Evolutionary conservation across 495 filamentous ascomycete species (phyloP).

Genomic region (Neurospora sp.): DNA sequence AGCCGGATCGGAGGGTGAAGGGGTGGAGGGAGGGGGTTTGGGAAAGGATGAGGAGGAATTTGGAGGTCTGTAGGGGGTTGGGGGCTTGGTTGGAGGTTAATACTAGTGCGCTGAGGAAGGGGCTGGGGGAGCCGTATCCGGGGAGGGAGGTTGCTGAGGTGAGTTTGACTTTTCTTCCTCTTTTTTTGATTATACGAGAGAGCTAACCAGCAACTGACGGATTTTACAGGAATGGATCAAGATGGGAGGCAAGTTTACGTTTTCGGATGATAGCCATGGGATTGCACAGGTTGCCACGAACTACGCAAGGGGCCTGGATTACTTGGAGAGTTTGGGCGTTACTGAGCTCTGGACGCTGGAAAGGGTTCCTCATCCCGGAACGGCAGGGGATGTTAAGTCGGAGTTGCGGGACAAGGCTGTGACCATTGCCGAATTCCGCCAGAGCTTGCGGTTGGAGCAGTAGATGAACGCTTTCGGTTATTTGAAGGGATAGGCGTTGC

Average conservation of each 20-base stretch:
- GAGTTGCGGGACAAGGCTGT: slow-evolving; percentile 25
- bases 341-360: slow-evolving; percentile 39
- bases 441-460: slow-evolving; percentile 15
- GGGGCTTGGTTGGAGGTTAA: slow-evolving; percentile 85
- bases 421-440: slow-evolving; percentile 20
- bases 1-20: slow-evolving; percentile 49
- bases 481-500: not conserved
- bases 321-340: slow-evolving; percentile 39
- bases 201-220: not conserved
- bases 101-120: slow-evolving; percentile 76
- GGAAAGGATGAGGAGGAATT: slow-evolving; percentile 61
- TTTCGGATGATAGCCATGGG: slow-evolving; percentile 89
- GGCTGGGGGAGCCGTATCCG: slow-evolving; percentile 84
- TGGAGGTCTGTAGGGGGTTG: slow-evolving; percentile 57
- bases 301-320: slow-evolving; percentile 44
- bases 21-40: slow-evolving; percentile 50
- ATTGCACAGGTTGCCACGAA: slow-evolving; percentile 65
- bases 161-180: slow-evolving; percentile 13
- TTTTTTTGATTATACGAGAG: not conserved
- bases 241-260: slow-evolving; percentile 68
- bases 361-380: slow-evolving; percentile 13
- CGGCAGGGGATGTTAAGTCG: slow-evolving; percentile 10
- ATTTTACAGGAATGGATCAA: slow-evolving; percentile 26
- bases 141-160: slow-evolving; percentile 69
- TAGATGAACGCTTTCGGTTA: not conserved